Evolutionary conservation across 202 grass and related monocot species (phyloP).

Genomic region (Saccharum hybrid): DNA sequence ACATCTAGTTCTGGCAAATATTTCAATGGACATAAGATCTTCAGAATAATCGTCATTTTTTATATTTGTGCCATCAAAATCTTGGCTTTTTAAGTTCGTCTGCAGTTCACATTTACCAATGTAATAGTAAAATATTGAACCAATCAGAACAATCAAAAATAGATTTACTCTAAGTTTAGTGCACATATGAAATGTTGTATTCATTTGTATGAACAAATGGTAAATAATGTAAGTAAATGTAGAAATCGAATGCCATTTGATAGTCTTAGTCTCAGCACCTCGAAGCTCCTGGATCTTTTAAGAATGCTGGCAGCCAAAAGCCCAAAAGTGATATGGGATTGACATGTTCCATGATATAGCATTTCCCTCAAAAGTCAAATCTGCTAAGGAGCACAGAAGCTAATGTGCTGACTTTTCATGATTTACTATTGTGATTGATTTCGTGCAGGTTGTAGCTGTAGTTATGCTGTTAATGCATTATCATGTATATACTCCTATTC

Average conservation of each 20-base stretch:
- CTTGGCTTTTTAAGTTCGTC: constrained; percentile 13
- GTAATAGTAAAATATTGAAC: background rate
- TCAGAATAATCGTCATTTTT: background rate
- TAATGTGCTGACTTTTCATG: background rate
- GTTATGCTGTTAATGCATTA: background rate
- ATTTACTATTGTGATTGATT: constrained; percentile 20
- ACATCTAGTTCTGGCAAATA: background rate
- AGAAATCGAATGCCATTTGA: background rate
- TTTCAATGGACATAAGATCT: constrained; percentile 11
- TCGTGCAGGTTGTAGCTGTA: background rate
- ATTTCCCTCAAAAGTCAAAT: constrained; percentile 3
- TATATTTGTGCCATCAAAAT: background rate
- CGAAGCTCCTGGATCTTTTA: constrained; percentile 13
- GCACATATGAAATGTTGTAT: background rate
- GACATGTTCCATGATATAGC: background rate
- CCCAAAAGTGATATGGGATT: background rate
- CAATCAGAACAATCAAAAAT: background rate
- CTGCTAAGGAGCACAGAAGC: background rate
- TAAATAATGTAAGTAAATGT: background rate
- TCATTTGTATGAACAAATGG: constrained; percentile 4
- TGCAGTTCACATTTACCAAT: background rate
- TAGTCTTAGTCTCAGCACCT: constrained; percentile 10
- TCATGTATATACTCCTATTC: constrained; percentile 5
- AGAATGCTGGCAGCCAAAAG: background rate
- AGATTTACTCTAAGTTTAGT: background rate